Conservation (phyloP, 352 stramenopile species). For the Phytophthora ramorum region DNA sequence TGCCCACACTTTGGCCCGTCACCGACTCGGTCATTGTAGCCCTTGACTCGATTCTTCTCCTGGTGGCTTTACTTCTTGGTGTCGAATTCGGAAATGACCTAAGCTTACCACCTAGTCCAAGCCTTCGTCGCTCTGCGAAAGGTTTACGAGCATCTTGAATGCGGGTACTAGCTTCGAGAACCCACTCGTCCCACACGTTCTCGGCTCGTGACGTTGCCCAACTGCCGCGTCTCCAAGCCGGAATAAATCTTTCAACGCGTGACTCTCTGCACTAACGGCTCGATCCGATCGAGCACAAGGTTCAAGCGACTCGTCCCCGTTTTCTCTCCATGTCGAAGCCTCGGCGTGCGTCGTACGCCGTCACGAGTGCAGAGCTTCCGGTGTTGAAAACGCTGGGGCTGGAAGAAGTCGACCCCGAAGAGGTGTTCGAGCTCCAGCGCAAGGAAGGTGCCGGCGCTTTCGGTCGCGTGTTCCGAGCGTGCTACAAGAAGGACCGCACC, state of each 20-base stretch:
- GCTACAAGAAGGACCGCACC: slow-evolving; percentile 49
- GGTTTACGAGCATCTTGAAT: slow-evolving; percentile 1
- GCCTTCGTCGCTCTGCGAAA: neutral
- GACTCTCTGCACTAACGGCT: slow-evolving; percentile 20
- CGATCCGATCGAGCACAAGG: neutral
- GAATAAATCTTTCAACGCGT: slow-evolving; percentile 11
- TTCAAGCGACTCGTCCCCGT: slow-evolving; percentile 28
- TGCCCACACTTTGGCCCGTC: slow-evolving; percentile 93
- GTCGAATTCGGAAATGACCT: slow-evolving; percentile 64
- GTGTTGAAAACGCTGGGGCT: slow-evolving; percentile 65
- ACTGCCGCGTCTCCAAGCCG: slow-evolving; percentile 22
- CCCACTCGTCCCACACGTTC: slow-evolving; percentile 21
- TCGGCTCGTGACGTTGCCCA: neutral
- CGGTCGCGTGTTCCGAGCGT: slow-evolving; percentile 71
- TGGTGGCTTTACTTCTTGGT: slow-evolving; percentile 25
- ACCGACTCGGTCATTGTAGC: slow-evolving; percentile 38
- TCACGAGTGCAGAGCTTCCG: slow-evolving; percentile 36
- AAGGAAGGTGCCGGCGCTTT: slow-evolving; percentile 79
- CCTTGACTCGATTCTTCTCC: neutral
- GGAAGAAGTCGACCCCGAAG: slow-evolving; percentile 64
- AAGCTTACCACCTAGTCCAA: neutral
- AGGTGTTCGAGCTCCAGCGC: slow-evolving; percentile 75
- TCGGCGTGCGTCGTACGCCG: slow-evolving; percentile 37
- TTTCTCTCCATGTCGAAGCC: slow-evolving; percentile 24
- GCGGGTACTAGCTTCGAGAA: slow-evolving; percentile 8